These are phyloP conservation scores for Gynostemma pentaphyllum DNA, from an alignment of 306 rosid species.

Conservation along the genomic window DNA sequence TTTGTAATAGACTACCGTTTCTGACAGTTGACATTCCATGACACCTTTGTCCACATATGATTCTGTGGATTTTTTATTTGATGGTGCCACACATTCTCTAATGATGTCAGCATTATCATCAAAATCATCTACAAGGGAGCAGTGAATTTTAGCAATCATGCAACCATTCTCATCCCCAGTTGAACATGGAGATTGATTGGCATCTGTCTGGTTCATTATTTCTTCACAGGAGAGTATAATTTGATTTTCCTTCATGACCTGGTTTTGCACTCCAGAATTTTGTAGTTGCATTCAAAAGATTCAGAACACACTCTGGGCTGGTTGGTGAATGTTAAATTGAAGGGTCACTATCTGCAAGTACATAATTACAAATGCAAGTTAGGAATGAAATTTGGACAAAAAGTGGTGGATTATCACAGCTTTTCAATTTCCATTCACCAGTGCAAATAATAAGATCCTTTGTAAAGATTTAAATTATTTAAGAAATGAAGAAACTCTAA, in stretches of 20 bases:
- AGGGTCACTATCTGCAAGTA: conserved; percentile 53
- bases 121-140: neutral
- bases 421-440: neutral
- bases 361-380: neutral
- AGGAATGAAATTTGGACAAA: neutral
- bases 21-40: conserved; percentile 42
- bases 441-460: neutral
- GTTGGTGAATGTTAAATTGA: conserved; percentile 31
- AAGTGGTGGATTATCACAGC: neutral
- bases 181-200: neutral
- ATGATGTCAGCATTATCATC: neutral
- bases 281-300: conserved; percentile 31
- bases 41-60: conserved; percentile 42
- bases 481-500: neutral
- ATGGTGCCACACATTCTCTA: conserved; percentile 19
- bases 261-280: conserved; percentile 20
- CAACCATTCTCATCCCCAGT: neutral
- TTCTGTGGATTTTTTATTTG: conserved; percentile 21
- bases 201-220: conserved; percentile 21
- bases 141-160: neutral
- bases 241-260: conserved; percentile 28
- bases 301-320: conserved; percentile 22
- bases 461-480: neutral
- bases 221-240: conserved; percentile 15
- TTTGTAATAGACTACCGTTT: conserved; percentile 34